Evolutionary conservation across 306 rosid genomes (phyloP).

Genomic region (Fagus crenata): DNA sequence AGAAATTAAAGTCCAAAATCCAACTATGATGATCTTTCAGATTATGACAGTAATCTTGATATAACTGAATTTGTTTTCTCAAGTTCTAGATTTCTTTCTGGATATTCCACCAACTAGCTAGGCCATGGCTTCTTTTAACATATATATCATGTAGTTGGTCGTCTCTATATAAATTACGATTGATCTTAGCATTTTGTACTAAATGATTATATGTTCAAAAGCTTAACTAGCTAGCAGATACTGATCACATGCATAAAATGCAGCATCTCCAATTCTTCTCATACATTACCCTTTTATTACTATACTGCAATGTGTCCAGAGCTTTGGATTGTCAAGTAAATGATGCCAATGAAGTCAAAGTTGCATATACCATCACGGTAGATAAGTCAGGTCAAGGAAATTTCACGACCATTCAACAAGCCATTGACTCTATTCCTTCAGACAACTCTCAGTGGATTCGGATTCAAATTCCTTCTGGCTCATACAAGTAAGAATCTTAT

Average conservation of each 20-base stretch:
- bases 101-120: too few relatives aligned
- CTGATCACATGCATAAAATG: neutral
- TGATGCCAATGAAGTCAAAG: neutral
- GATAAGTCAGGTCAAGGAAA: slow-evolving; percentile 1
- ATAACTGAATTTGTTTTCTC: too few relatives aligned
- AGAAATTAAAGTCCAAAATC: too few relatives aligned
- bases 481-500: slow-evolving; percentile 18
- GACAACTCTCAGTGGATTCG: slow-evolving; percentile 37
- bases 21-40: too few relatives aligned
- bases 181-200: too few relatives aligned
- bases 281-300: neutral
- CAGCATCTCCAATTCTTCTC: neutral
- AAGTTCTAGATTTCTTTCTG: too few relatives aligned
- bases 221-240: too few relatives aligned
- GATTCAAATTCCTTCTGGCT: slow-evolving; percentile 30
- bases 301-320: slow-evolving; percentile 7
- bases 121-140: too few relatives aligned
- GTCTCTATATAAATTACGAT: too few relatives aligned
- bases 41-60: too few relatives aligned
- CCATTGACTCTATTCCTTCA: slow-evolving; percentile 26
- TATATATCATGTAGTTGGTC: too few relatives aligned
- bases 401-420: slow-evolving; percentile 41
- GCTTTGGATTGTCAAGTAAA: slow-evolving; percentile 18
- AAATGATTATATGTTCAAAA: too few relatives aligned
- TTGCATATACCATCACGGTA: slow-evolving; percentile 11